phyloP scores from a whole-genome alignment of 2,329 filamentous ascomycete species.

The Colletotrichum costaricense region DNA sequence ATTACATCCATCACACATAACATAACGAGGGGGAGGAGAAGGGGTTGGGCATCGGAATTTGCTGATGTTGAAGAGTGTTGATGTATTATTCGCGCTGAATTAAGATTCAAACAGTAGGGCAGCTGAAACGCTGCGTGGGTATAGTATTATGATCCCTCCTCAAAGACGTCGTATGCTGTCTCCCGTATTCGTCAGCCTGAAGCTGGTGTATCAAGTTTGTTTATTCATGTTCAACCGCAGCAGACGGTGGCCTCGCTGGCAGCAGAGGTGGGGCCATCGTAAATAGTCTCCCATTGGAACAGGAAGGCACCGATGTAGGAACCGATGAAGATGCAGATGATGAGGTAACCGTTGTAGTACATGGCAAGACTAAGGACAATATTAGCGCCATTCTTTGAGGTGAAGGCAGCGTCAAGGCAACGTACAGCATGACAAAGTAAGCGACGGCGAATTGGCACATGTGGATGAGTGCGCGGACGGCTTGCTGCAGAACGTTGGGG shows the following conservation, averaged over 20 bases:
- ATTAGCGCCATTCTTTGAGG: neutral
- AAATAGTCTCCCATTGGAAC: constrained; percentile 75
- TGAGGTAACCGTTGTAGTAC: constrained; percentile 79
- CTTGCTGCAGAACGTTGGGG: constrained; percentile 74
- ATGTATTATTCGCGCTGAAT: neutral
- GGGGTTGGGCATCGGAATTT: too few relatives aligned
- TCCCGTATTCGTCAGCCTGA: too few relatives aligned
- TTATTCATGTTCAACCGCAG: constrained; percentile 47
- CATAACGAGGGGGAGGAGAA: too few relatives aligned
- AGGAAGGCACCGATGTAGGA: constrained; percentile 78
- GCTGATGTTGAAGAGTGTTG: too few relatives aligned
- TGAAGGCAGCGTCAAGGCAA: neutral
- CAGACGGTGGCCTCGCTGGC: constrained; percentile 53
- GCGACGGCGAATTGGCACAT: constrained; percentile 79
- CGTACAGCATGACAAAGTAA: constrained; percentile 80
- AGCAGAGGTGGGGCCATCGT: constrained; percentile 46
- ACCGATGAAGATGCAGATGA: constrained; percentile 84
- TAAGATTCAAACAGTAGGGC: neutral
- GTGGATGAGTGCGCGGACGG: constrained; percentile 74
- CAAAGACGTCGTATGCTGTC: neutral
- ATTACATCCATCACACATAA: too few relatives aligned
- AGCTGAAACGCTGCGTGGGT: neutral
- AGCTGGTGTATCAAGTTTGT: neutral
- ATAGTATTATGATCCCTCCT: neutral
- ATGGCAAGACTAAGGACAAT: constrained; percentile 55